Percentiles rank a stretch among this genome's conserved stretches.
These are phyloP conservation scores for Fusarium oligoseptatum DNA, from an alignment of 2,329 filamentous ascomycete genomes.

Conservation along the genomic window DNA sequence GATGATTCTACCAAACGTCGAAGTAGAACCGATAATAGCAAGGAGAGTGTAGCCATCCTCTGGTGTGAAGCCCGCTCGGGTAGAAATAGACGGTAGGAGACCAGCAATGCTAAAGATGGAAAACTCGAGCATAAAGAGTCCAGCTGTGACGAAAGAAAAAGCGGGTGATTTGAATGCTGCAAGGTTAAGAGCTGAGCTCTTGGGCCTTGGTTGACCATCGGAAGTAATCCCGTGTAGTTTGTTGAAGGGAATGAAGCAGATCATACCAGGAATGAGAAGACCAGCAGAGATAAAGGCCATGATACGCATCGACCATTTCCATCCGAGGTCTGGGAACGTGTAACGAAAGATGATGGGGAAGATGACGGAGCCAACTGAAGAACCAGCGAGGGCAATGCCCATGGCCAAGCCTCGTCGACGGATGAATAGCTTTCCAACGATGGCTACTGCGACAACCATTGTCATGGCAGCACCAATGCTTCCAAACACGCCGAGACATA, in stretches of 20 bases:
- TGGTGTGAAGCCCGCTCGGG: slow-evolving; percentile 49
- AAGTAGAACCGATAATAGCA: slow-evolving; percentile 59
- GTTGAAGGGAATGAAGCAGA: slow-evolving; percentile 53
- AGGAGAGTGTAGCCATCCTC: slow-evolving; percentile 59
- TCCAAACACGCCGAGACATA: slow-evolving; percentile 58
- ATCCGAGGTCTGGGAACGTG: slow-evolving; percentile 48
- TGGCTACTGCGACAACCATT: slow-evolving; percentile 51
- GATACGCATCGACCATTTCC: slow-evolving; percentile 52
- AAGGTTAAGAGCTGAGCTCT: slow-evolving; percentile 52
- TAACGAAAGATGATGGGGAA: slow-evolving; percentile 52
- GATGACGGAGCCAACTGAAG: slow-evolving; percentile 49
- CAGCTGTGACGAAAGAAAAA: slow-evolving; percentile 57
- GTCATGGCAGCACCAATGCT: slow-evolving; percentile 57
- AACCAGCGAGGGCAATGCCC: slow-evolving; percentile 44
- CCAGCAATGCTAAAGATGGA: slow-evolving; percentile 62
- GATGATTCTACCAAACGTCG: slow-evolving; percentile 57
- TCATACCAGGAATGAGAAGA: slow-evolving; percentile 43
- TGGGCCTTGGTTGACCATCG: slow-evolving; percentile 19
- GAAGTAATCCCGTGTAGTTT: slow-evolving; percentile 32
- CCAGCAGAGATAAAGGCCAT: slow-evolving; percentile 48
- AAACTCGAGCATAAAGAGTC: slow-evolving; percentile 62
- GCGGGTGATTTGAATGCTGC: slow-evolving; percentile 56
- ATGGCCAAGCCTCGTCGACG: slow-evolving; percentile 43
- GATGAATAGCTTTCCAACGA: slow-evolving; percentile 50
- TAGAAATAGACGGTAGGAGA: slow-evolving; percentile 61